These are phyloP conservation scores for Ambrosia hybrid DNA, from an alignment of 140 eudicot species.

Conservation along the genomic window DNA sequence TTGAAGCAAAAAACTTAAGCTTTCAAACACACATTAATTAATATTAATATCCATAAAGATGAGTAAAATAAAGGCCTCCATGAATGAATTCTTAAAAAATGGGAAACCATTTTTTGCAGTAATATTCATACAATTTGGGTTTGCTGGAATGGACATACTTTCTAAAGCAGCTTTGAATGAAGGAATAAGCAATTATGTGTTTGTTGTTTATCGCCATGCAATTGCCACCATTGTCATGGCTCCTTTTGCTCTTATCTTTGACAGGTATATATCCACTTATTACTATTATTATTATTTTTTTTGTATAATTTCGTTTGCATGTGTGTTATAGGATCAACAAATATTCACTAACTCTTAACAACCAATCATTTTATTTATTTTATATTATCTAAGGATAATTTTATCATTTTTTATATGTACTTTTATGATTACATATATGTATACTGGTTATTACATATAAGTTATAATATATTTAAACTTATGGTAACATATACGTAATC, in stretches of 20 bases:
- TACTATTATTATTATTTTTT: too few species aligned
- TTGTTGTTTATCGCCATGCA: slow-evolving; percentile 75
- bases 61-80: slow-evolving; percentile 21
- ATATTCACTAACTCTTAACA: too few species aligned
- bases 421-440: too few species aligned
- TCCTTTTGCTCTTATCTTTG: slow-evolving; percentile 71
- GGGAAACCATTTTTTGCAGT: slow-evolving; percentile 70
- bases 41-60: background rate
- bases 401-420: too few species aligned
- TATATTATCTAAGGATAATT: too few species aligned
- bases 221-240: slow-evolving; percentile 60
- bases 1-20: background rate
- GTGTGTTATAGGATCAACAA: too few species aligned
- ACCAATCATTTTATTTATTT: too few species aligned
- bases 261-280: slow-evolving; percentile 41
- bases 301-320: too few species aligned
- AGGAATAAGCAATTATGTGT: slow-evolving; percentile 80
- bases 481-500: too few species aligned
- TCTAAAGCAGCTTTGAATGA: slow-evolving; percentile 70
- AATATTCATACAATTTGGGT: slow-evolving; percentile 67
- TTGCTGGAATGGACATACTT: slow-evolving; percentile 79
- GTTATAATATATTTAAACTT: too few species aligned
- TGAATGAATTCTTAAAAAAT: slow-evolving; percentile 27
- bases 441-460: too few species aligned
- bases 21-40: slow-evolving; percentile 2